Base-by-base conservation (phyloP, 768 basidiomycete genomes). In the Amanita phalloides region DNA sequence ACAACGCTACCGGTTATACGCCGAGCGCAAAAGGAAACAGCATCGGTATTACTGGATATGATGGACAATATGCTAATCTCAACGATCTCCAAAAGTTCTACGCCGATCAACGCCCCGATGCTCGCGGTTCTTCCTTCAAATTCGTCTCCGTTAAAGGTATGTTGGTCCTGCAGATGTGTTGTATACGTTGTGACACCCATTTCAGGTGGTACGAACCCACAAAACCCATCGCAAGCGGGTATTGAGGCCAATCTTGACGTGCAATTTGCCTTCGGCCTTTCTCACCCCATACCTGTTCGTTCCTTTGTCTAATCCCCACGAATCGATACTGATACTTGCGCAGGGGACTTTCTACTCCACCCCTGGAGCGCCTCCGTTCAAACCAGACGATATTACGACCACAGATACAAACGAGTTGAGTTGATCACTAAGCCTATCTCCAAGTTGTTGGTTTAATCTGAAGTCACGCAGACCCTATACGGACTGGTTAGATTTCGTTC, bases 181-280 rank as follows among this genome's bases (percentile, higher is more conserved):
- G 17, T 14, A 39, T 7, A 21, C 45, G 13, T 25, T 38, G 64
- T 49, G 61, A 20, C 39, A 51, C 50, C 25, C 25, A 6, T 53
- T 54, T 46, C 50, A 82, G 84, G 75, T 50, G 82, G 82, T 6
- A 36, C 64, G 49, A 83, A 86, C 57, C 73, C 75, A 54, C 83
- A 86, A 60, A 74, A 56, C 26, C 48, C 65, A 8, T 60, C 60
- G 0, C 67, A 66, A 21, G 77, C 82, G n/a, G 82, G 82, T 6
- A 60, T 54, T 2, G 85, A 87, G 62, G 85, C 82, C 3, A 71
- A 80, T 54, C 65, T 86, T 23, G 82, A 85, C 55, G 71, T 74
- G 3, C 79, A 85, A 57, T 82, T 77, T 58, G 79, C 74, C 0
- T 78, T 74, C 50, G 84, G 84, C 4, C 55, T 86, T 17, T 72